These are phyloP conservation scores for Achlya hypogyna DNA, from an alignment of 352 stramenopile genomes.

Conservation along the genomic window DNA sequence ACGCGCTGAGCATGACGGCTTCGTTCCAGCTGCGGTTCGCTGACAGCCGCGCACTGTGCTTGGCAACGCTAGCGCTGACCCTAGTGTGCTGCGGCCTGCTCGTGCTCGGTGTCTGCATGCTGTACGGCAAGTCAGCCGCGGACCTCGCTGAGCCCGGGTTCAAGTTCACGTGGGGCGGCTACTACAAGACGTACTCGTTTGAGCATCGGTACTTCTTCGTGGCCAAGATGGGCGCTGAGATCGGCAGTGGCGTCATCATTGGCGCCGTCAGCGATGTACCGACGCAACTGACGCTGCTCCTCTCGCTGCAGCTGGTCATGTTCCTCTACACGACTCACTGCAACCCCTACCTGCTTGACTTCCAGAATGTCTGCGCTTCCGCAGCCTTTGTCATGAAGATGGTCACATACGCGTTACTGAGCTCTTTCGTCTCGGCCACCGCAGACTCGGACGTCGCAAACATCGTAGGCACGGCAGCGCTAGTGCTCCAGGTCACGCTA, in stretches of 20 bases:
- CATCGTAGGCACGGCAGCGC: constrained; percentile 51
- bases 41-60: constrained; percentile 44
- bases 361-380: constrained; percentile 58
- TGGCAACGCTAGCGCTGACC: constrained; percentile 48
- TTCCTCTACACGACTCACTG: constrained; percentile 63
- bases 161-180: constrained; percentile 70
- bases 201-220: constrained; percentile 62
- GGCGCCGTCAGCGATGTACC: constrained; percentile 62
- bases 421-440: constrained; percentile 50
- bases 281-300: constrained; percentile 61
- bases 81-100: constrained; percentile 60
- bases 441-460: constrained; percentile 39
- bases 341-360: constrained; percentile 55
- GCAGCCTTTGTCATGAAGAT: constrained; percentile 78
- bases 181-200: constrained; percentile 77
- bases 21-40: constrained; percentile 74
- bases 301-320: constrained; percentile 61
- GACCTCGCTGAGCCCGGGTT: constrained; percentile 52
- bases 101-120: constrained; percentile 50
- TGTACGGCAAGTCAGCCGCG: constrained; percentile 50
- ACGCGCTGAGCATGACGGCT: constrained; percentile 68
- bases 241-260: constrained; percentile 61
- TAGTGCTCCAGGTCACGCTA: constrained; percentile 51
- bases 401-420: constrained; percentile 74
- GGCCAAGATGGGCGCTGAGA: constrained; percentile 66